Conservation (phyloP, 106 monocot genomes). For the Dendrobium catenatum region DNA sequence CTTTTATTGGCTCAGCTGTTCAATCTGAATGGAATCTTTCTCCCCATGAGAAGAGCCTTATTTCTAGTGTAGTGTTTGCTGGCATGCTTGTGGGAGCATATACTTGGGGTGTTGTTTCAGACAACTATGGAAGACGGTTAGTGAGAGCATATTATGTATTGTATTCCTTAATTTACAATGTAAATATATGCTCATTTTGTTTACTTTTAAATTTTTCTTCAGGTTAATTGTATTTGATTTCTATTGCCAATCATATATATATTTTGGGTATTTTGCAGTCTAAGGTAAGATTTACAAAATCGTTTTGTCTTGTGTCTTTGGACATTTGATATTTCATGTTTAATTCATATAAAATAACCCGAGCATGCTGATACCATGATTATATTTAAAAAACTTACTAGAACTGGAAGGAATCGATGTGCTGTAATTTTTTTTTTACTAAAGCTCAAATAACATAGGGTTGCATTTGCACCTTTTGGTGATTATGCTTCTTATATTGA, state of each 20-base stretch:
- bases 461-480: no score
- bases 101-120: conserved; percentile 62
- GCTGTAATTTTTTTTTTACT: no score
- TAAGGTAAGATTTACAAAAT: not conserved
- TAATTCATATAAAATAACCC: no score
- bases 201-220: not conserved
- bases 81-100: conserved; percentile 63
- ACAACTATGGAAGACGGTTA: conserved; percentile 57
- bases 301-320: not conserved
- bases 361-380: no score
- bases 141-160: not conserved
- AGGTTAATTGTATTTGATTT: not conserved
- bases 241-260: not conserved
- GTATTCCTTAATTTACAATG: not conserved
- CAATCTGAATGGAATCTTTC: conserved; percentile 44
- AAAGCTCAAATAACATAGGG: no score
- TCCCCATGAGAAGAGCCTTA: conserved; percentile 43
- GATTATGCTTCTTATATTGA: no score
- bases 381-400: no score
- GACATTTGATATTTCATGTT: no score
- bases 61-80: conserved; percentile 61
- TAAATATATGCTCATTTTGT: not conserved
- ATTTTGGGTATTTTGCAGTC: not conserved
- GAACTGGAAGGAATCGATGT: no score
- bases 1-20: conserved; percentile 59